These are phyloP conservation scores for Jamesozyma piceae DNA, from an alignment of 805 yeast species.

Conservation along the genomic window DNA sequence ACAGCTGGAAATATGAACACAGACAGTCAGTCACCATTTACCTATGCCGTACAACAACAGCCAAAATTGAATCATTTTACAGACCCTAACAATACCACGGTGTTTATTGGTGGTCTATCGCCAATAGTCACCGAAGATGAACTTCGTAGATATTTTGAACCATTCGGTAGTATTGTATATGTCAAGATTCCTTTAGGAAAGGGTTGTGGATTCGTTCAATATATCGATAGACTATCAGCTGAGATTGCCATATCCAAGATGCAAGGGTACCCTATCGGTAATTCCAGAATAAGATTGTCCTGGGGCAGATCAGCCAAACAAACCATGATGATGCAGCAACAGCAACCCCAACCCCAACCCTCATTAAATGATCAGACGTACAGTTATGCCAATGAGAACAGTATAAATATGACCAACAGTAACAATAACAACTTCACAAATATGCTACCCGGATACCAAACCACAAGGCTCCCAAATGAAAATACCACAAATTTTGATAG, in stretches of 20 bases:
- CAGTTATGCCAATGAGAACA: slow-evolving; percentile 3
- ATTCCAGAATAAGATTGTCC: slow-evolving; percentile 69
- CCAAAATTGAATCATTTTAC: slow-evolving; percentile 56
- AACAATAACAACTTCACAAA: neutral
- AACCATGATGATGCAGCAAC: slow-evolving; percentile 4
- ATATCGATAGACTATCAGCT: slow-evolving; percentile 66
- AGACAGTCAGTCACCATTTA: slow-evolving; percentile 15
- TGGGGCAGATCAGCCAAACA: slow-evolving; percentile 65
- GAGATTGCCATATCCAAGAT: slow-evolving; percentile 76
- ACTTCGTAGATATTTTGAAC: slow-evolving; percentile 47
- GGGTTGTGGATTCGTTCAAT: slow-evolving; percentile 85
- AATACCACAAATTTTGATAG: neutral
- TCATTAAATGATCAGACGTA: slow-evolving; percentile 10
- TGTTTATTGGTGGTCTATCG: slow-evolving; percentile 59
- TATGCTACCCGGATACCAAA: neutral
- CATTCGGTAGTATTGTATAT: slow-evolving; percentile 68
- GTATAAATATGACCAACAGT: too few relatives aligned
- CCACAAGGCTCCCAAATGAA: neutral
- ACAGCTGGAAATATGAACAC: neutral
- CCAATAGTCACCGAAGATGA: slow-evolving; percentile 51
- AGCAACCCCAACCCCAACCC: slow-evolving; percentile 17
- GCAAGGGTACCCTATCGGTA: slow-evolving; percentile 87
- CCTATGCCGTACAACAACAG: slow-evolving; percentile 35
- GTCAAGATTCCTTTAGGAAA: slow-evolving; percentile 66
- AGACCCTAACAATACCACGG: slow-evolving; percentile 75